Evolutionary conservation across 2,329 filamentous ascomycete genomes (phyloP), one percentile per base, ranked within the genome.

Genomic region (Hypoxylon sp.): DNA sequence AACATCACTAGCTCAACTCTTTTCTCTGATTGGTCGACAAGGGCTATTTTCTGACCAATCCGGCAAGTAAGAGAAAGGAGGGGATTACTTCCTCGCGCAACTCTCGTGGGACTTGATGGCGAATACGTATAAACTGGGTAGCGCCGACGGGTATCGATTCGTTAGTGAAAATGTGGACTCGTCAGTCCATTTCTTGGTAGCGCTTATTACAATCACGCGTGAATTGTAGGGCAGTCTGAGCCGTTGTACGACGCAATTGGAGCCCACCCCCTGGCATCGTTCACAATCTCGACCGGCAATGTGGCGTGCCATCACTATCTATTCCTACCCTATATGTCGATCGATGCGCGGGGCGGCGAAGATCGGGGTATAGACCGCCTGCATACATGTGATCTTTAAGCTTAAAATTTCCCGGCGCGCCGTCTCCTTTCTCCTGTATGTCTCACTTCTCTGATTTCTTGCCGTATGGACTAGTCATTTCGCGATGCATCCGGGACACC

Each of bases 401-500:
- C 31, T 67, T 65, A 62, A 67, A 55, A 65, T 24, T 67, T 31
- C 39, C 42, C 52, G 29, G 6, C 26, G 22, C 50, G 8, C 51
- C 55, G 14, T n/a, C 10, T 22, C 48, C 11, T 33, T 50, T 44
- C 52, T 61, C 31, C 54, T 62, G 31, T 58, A 57, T 58, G 53
- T 67, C 53, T 62, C 44, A 67, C 54, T 57, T 62, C 52, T 62
- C 26, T 37, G 55, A 59, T 64, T 50, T 52, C 35, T 51, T 35
- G 26, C 42, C 39, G 13, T 50, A 29, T 46, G 54, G 35, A 59
- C 50, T 29, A 44, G 66, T n/a, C 29, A 31, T 52, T 58, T 68
- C 62, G 74, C 39, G 54, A 79, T 79, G 78, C 67, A 79, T 52
- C 63, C 71, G 33, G 79, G 79, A 59, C 65, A 74, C 47, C 69